These are phyloP conservation scores for Aspergillus fumigatus DNA, from an alignment of 2,329 filamentous ascomycete genomes.

Conservation along the genomic window DNA sequence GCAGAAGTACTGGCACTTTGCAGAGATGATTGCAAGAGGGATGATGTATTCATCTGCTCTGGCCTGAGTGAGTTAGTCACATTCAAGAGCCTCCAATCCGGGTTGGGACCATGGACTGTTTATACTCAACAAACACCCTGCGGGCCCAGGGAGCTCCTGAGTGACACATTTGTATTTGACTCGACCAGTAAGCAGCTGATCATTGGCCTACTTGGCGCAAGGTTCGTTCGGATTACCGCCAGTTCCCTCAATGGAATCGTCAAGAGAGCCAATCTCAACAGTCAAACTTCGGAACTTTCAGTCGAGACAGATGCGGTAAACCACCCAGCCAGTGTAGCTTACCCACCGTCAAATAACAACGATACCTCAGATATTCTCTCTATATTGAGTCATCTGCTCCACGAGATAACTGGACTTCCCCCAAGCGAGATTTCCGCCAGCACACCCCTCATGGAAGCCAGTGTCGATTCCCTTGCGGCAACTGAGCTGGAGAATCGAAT, in stretches of 20 bases:
- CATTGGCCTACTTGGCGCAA: neutral
- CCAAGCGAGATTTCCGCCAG: neutral
- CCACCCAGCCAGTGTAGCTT: neutral
- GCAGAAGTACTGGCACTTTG: slow-evolving; percentile 1
- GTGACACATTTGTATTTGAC: slow-evolving; percentile 1
- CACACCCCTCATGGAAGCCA: neutral
- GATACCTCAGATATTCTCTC: neutral
- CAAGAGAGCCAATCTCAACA: neutral
- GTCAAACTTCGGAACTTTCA: neutral
- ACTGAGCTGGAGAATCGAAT: neutral
- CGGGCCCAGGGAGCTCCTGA: neutral
- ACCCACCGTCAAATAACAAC: neutral
- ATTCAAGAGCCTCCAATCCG: neutral
- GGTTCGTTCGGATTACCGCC: neutral
- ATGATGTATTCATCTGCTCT: slow-evolving; percentile 1
- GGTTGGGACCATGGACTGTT: neutral
- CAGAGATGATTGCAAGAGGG: neutral
- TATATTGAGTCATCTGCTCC: neutral
- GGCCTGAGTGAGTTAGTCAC: neutral
- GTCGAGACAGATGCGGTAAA: neutral
- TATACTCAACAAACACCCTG: neutral
- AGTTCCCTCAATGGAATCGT: neutral
- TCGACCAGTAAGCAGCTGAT: neutral
- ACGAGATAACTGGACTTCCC: neutral
- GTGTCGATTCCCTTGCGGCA: neutral